These are phyloP conservation scores for Alternaria ethzedia DNA, from an alignment of 2,329 filamentous ascomycete species.

Conservation along the genomic window DNA sequence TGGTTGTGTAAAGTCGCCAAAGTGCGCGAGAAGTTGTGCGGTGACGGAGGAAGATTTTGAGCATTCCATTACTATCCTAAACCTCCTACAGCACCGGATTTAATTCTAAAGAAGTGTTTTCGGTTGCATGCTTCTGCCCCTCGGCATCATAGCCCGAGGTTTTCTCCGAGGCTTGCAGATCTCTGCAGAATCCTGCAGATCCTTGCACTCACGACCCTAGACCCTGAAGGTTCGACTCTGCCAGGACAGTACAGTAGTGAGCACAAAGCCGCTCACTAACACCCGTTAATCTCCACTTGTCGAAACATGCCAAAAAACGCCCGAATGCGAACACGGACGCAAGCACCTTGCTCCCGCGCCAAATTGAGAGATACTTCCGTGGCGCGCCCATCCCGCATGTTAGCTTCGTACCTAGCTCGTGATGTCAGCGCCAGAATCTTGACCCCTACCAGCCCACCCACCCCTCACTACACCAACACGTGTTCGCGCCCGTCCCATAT, in stretches of 20 bases:
- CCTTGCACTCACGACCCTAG: neutral
- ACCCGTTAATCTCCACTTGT: neutral
- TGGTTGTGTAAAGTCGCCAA: neutral
- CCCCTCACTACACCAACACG: neutral
- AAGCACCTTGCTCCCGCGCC: neutral
- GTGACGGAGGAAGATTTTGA: neutral
- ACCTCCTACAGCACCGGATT: neutral
- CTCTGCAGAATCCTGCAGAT: neutral
- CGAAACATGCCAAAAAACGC: neutral
- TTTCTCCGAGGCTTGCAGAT: neutral
- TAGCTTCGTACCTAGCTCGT: neutral
- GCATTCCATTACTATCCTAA: neutral
- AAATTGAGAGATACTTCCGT: neutral
- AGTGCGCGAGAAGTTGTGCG: neutral
- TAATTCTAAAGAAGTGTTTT: neutral
- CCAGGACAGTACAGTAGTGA: neutral
- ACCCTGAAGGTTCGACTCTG: neutral
- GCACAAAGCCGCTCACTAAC: neutral
- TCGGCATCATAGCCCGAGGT: neutral
- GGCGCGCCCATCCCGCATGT: neutral
- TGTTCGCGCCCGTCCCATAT: neutral
- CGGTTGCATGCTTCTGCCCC: neutral
- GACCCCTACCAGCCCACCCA: neutral
- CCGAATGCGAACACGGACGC: neutral
- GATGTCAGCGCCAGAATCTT: neutral